Conservation (phyloP, 75 land plant genomes). For the Selaginella tamariscina region DNA sequence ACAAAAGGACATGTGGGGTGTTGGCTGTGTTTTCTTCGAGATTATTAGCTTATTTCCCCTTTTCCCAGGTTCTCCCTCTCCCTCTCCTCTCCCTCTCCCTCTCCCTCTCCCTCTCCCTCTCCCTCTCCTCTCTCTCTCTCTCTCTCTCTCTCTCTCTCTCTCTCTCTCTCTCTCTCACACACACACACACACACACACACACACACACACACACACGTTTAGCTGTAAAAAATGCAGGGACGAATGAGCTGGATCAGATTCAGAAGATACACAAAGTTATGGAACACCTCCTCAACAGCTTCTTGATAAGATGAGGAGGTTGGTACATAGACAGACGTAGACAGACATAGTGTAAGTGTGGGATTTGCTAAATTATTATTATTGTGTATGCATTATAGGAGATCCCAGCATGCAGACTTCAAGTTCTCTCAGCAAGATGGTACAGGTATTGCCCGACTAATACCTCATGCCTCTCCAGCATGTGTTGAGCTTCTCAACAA, state of each 20-base stretch:
- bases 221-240: no score
- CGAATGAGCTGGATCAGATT: constrained; percentile 32
- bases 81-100: not conserved
- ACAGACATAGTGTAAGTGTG: no score
- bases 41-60: constrained; percentile 33
- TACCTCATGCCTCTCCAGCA: constrained; percentile 33
- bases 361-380: not conserved
- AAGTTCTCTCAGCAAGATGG: constrained; percentile 32
- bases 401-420: constrained; percentile 36
- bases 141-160: no score
- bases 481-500: constrained; percentile 35
- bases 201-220: no score
- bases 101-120: no score
- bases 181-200: no score
- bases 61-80: constrained; percentile 24
- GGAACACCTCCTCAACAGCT: constrained; percentile 30
- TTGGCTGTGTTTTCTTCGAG: constrained; percentile 35
- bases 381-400: constrained; percentile 11
- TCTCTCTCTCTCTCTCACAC: no score
- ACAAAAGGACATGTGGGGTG: constrained; percentile 42
- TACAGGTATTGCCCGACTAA: constrained; percentile 29
- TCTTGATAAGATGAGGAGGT: constrained; percentile 32
- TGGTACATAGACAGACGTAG: no score
- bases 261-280: constrained; percentile 34
- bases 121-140: no score